Evolutionary conservation across 768 basidiomycete species (phyloP).

Genomic region (Mycena indigotica): DNA sequence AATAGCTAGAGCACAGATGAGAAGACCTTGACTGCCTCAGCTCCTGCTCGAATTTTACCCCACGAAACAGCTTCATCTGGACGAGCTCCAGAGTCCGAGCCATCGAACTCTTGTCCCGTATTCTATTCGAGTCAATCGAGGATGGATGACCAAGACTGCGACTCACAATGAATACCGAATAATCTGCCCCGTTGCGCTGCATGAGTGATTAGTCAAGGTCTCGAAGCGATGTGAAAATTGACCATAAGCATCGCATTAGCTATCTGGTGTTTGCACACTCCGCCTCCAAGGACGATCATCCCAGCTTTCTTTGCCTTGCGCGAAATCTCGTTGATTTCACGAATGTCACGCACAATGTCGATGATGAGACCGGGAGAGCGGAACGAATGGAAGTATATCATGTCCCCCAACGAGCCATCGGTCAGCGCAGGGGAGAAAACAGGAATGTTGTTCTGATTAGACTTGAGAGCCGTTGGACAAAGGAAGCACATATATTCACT

Average conservation of each 20-base stretch:
- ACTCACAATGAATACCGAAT: slow-evolving; percentile 89
- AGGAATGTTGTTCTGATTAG: slow-evolving; percentile 88
- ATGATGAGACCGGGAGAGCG: slow-evolving; percentile 79
- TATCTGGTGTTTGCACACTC: slow-evolving; percentile 99
- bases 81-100: slow-evolving; percentile 94
- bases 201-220: slow-evolving; percentile 3
- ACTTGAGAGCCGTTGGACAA: slow-evolving; percentile 14
- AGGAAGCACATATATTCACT: slow-evolving; percentile 54
- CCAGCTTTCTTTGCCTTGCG: slow-evolving; percentile 90
- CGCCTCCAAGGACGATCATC: slow-evolving; percentile 97
- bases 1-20: no score
- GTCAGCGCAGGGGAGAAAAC: slow-evolving; percentile 98
- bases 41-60: slow-evolving; percentile 92
- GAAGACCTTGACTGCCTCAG: slow-evolving; percentile 79
- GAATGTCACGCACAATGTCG: slow-evolving; percentile 95
- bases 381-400: slow-evolving; percentile 99
- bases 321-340: slow-evolving; percentile 85
- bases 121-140: slow-evolving; percentile 54
- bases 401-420: slow-evolving; percentile 97
- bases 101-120: slow-evolving; percentile 99
- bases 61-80: slow-evolving; percentile 98
- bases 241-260: slow-evolving; percentile 99
- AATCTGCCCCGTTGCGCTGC: slow-evolving; percentile 97
- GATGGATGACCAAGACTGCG: background rate
- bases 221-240: slow-evolving; percentile 28